These are phyloP conservation scores for Leccinum rimulosum DNA, from an alignment of 768 basidiomycete genomes.

Conservation along the genomic window DNA sequence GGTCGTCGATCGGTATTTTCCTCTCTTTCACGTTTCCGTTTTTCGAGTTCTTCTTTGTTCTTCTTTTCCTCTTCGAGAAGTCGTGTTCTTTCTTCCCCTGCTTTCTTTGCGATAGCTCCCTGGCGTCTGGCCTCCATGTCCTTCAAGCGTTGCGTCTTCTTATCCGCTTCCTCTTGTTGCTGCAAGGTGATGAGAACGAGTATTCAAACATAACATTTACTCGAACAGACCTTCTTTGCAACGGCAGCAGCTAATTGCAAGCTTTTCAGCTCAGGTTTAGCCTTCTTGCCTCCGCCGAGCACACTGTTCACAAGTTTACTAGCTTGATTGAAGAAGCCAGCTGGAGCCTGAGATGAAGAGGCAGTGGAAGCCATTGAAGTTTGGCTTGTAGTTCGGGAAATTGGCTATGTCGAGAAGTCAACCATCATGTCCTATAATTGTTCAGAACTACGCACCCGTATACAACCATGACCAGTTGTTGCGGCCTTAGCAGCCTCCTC, in stretches of 20 bases:
- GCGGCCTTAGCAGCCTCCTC: slow-evolving; percentile 42
- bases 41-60: slow-evolving; percentile 69
- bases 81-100: slow-evolving; percentile 69
- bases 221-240: slow-evolving; percentile 76
- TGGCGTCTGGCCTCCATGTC: slow-evolving; percentile 85
- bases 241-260: slow-evolving; percentile 78
- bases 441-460: slow-evolving; percentile 38
- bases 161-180: slow-evolving; percentile 90
- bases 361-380: slow-evolving; percentile 48
- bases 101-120: slow-evolving; percentile 66
- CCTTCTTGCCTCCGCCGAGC: slow-evolving; percentile 68
- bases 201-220: neutral
- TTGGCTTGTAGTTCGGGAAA: slow-evolving; percentile 51
- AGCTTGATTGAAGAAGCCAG: slow-evolving; percentile 69
- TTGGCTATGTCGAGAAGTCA: slow-evolving; percentile 15
- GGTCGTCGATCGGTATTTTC: slow-evolving; percentile 71
- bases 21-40: slow-evolving; percentile 79
- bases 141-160: slow-evolving; percentile 68
- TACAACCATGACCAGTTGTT: slow-evolving; percentile 37
- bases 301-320: slow-evolving; percentile 66
- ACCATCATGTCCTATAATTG: slow-evolving; percentile 4
- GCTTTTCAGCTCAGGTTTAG: slow-evolving; percentile 75
- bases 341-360: slow-evolving; percentile 41
- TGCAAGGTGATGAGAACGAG: slow-evolving; percentile 31
- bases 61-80: slow-evolving; percentile 67